These are phyloP conservation scores for Blastocystis sp. DNA, from an alignment of 352 stramenopile species.

Conservation along the genomic window DNA sequence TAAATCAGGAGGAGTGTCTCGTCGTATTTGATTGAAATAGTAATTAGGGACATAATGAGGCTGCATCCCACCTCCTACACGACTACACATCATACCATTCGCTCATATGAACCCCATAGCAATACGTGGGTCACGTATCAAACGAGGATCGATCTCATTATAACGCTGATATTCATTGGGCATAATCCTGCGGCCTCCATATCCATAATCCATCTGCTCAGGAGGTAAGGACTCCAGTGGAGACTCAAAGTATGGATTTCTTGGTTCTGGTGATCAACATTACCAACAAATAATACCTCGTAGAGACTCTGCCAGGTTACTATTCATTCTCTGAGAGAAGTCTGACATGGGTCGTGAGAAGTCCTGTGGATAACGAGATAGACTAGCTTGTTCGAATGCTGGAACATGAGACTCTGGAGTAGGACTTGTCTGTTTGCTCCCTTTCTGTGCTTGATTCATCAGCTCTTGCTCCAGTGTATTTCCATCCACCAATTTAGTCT, in stretches of 20 bases:
- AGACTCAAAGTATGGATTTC: background rate
- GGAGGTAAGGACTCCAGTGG: background rate
- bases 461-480: background rate
- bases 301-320: background rate
- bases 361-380: background rate
- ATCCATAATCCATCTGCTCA: background rate
- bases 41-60: slow-evolving; percentile 19
- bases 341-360: background rate
- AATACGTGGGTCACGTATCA: background rate
- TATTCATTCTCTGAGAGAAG: background rate
- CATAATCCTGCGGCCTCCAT: background rate
- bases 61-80: background rate
- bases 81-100: background rate
- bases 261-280: background rate
- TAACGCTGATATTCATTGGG: background rate
- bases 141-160: background rate
- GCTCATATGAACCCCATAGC: background rate
- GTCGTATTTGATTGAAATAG: slow-evolving; percentile 52
- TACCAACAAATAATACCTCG: background rate
- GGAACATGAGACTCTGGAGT: background rate
- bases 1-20: background rate
- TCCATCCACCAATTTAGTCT: background rate
- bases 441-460: background rate
- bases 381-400: background rate
- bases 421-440: background rate